Percentiles rank a stretch among this genome's conserved stretches.
These are phyloP conservation scores for Strigomonas galati DNA, from an alignment of 208 protist genomes.

Conservation along the genomic window DNA sequence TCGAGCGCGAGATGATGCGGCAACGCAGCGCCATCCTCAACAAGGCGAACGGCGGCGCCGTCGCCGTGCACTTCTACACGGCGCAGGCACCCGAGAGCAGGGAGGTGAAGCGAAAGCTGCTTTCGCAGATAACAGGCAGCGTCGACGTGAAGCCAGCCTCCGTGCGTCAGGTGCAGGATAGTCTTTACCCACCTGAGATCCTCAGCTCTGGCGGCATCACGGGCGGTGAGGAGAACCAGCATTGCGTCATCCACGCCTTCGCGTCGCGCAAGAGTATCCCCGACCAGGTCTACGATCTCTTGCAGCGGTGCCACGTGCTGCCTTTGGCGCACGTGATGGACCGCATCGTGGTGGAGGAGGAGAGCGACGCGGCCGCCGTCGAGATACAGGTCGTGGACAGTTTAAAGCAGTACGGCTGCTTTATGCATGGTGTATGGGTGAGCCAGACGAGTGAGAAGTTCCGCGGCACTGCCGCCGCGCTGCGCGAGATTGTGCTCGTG, in stretches of 20 bases:
- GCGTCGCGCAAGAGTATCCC: conserved; percentile 36
- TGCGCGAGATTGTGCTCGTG: conserved; percentile 69
- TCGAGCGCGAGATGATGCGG: conserved; percentile 62
- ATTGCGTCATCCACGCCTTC: conserved; percentile 62
- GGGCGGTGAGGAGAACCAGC: conserved; percentile 48
- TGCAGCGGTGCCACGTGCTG: conserved; percentile 68
- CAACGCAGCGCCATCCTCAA: conserved; percentile 78
- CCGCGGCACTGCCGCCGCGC: conserved; percentile 54
- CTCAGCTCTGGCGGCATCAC: conserved; percentile 69
- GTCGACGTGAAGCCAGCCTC: not conserved
- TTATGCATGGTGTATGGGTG: conserved; percentile 87
- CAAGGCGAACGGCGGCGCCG: conserved; percentile 43
- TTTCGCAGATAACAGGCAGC: conserved; percentile 35
- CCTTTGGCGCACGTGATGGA: conserved; percentile 24
- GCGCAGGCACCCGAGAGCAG: conserved; percentile 51
- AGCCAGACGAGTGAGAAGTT: conserved; percentile 44
- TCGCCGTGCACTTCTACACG: conserved; percentile 54
- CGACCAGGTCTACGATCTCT: conserved; percentile 50
- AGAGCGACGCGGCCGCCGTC: conserved; percentile 14
- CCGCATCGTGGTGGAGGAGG: conserved; percentile 10
- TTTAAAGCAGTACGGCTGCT: conserved; percentile 48
- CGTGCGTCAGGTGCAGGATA: conserved; percentile 38
- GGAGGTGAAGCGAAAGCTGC: conserved; percentile 38
- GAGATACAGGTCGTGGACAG: conserved; percentile 48
- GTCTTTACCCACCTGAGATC: conserved; percentile 80